Conservation (phyloP, 441 rosid genomes). For the Corymbia calophylla region DNA sequence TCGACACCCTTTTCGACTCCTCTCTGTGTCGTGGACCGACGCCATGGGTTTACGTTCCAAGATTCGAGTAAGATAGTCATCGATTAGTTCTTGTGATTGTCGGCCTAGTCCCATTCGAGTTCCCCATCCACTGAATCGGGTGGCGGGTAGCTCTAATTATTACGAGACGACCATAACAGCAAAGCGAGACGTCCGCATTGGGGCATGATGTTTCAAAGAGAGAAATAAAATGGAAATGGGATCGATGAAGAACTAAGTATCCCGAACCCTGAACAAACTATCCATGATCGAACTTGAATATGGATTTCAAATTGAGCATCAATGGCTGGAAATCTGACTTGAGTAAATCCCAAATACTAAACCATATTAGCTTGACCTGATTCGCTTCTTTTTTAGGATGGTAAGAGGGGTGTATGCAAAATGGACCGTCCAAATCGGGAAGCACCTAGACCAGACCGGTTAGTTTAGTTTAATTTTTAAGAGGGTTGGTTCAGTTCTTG, state of each 20-base stretch:
- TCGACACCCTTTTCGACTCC: neutral
- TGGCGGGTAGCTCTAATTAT: neutral
- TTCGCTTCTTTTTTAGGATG: neutral
- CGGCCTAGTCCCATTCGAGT: neutral
- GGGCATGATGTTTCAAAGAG: neutral
- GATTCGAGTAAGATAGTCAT: too few relatives aligned
- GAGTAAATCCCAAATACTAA: neutral
- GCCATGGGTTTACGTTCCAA: neutral
- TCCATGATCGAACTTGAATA: neutral
- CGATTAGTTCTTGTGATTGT: neutral
- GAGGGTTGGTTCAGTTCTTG: too few relatives aligned
- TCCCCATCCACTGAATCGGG: neutral
- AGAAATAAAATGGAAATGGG: neutral
- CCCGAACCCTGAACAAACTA: neutral
- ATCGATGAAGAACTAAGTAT: neutral
- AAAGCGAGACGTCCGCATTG: neutral
- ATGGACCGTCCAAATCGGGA: too few relatives aligned
- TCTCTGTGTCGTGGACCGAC: neutral
- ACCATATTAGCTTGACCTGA: neutral
- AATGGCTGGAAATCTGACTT: neutral
- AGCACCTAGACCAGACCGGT: rapidly evolving
- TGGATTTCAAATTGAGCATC: neutral
- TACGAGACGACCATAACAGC: neutral
- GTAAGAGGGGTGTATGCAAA: too few relatives aligned
- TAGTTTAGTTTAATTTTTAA: too few relatives aligned